A percentile compares a stretch with the other conserved stretches of the same genome.
phyloP scores from a whole-genome alignment of 371 early-diverging fungal species.

The Mortierella sp. region DNA sequence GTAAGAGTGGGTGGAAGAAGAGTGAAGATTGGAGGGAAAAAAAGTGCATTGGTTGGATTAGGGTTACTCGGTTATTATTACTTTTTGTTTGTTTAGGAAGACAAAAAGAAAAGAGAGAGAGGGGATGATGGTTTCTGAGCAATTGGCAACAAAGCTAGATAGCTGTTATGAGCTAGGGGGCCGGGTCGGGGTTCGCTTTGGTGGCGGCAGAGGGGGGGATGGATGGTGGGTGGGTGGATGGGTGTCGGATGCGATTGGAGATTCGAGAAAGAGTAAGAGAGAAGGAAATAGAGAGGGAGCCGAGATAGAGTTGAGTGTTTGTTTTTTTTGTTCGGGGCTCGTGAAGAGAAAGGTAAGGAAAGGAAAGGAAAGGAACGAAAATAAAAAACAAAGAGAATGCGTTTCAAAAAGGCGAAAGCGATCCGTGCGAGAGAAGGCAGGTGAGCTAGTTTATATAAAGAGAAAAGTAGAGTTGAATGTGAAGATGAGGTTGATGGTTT shows the following conservation, averaged over 20 bases:
- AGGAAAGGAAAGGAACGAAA: background rate
- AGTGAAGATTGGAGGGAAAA: background rate
- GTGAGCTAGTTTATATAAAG: constrained; percentile 2
- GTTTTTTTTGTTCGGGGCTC: background rate
- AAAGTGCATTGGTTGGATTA: background rate
- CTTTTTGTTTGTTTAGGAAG: background rate
- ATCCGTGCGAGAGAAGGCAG: background rate
- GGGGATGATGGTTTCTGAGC: background rate
- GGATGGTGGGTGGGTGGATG: background rate
- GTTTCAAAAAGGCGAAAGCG: background rate
- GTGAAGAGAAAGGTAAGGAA: background rate
- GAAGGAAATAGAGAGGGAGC: background rate
- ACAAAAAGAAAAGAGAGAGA: background rate
- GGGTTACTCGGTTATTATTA: too few species aligned
- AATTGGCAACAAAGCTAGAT: background rate
- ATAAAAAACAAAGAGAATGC: background rate
- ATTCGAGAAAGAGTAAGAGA: background rate
- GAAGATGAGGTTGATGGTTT: background rate
- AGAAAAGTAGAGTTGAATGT: background rate
- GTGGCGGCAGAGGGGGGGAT: background rate
- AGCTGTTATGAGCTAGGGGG: constrained; percentile 10
- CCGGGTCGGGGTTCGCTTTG: constrained; percentile 15
- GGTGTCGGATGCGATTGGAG: constrained; percentile 2
- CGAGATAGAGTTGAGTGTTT: background rate
- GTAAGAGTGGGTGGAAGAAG: background rate